phyloP scores from a whole-genome alignment of 495 filamentous ascomycete species.

The Neurospora sp. region DNA sequence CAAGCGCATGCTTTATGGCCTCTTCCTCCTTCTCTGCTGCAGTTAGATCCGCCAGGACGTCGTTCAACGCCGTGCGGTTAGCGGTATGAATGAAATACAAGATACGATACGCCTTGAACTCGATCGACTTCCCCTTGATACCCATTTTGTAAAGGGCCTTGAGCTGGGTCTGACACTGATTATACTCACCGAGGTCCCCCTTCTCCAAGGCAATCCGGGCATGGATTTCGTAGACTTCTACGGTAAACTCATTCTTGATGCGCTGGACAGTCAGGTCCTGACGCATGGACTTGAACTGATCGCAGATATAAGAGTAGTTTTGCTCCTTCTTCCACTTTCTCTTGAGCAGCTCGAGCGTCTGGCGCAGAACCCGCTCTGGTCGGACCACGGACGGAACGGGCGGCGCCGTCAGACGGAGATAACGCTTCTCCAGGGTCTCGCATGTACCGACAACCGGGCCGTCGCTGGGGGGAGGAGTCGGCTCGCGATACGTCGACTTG shows the following conservation, averaged over 20 bases:
- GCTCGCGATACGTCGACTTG: conserved; percentile 50
- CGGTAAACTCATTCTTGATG: conserved; percentile 91
- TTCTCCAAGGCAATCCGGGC: conserved; percentile 96
- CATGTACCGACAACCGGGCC: conserved; percentile 84
- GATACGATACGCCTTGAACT: conserved; percentile 99
- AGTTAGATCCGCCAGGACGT: conserved; percentile 95
- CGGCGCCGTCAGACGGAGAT: conserved; percentile 83
- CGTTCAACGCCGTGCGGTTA: conserved; percentile 97
- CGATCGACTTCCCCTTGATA: conserved; percentile 79
- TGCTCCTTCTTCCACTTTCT: conserved; percentile 88
- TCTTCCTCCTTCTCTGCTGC: conserved; percentile 78
- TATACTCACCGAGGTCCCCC: conserved; percentile 99
- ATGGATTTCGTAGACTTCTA: conserved; percentile 94
- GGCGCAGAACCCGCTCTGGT: conserved; percentile 67
- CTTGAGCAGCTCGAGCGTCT: conserved; percentile 80
- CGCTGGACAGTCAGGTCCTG: conserved; percentile 98
- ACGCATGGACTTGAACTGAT: conserved; percentile 97
- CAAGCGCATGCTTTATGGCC: conserved; percentile 82
- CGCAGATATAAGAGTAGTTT: conserved; percentile 96
- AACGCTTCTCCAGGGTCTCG: conserved; percentile 81
- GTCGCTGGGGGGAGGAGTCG: conserved; percentile 47
- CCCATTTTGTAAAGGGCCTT: conserved; percentile 78
- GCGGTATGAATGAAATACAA: conserved; percentile 99
- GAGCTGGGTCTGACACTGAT: conserved; percentile 98
- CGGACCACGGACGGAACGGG: conserved; percentile 82